Base-by-base conservation (phyloP, 345 rosid genomes). In the Salix arbutifolia region DNA sequence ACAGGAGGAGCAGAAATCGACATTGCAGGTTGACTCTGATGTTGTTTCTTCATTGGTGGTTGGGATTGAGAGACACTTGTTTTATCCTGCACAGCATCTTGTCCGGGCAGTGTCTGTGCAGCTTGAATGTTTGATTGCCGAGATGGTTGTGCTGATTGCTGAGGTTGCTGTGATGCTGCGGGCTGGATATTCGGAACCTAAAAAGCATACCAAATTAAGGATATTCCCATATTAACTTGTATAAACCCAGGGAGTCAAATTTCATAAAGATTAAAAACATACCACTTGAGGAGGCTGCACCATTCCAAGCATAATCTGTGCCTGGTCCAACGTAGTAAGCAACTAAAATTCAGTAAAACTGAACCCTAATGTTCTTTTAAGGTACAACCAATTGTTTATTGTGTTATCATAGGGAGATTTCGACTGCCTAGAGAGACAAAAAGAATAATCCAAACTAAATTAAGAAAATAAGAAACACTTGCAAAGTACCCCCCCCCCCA, bases 301-400 rank as follows among this genome's bases (percentile, higher is more conserved):
- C 99, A 96, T 96, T 85, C 99, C 99, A 40, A 96, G 95, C 99
- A 96, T 96, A 80, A 96, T 92, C 75, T 96, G 98, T 74, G 99
- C 99, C 98, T 93, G 83, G 46, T 64, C 19, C 65, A 86, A 83
- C 50, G 70, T 56, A 13, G 67, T 40, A 40, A 71, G 76, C 28
- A 67, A 69, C 76, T 14, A 75, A 64, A 56, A 38, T 48, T 62
- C 9, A 44, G 11, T 17, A 70, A 74, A 35, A 14, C 3, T 42
- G 50, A 56, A 23, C 16, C 65, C 28, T 60, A 60, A 65, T 67
- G 52, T 46, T 46, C 52, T 46, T 46, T 14, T 46, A 46, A 13
- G 52, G 17, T 46, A 14, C 18, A 46, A 12, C 18, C 52, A 46
- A 14, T 14, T 16, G 52, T 46, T 46, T 46, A 42, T 42, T 42